Evolutionary conservation across 148 eudicot species (phyloP), one percentile per base, ranked within the genome.

Genomic region (Rhododendron simsii): DNA sequence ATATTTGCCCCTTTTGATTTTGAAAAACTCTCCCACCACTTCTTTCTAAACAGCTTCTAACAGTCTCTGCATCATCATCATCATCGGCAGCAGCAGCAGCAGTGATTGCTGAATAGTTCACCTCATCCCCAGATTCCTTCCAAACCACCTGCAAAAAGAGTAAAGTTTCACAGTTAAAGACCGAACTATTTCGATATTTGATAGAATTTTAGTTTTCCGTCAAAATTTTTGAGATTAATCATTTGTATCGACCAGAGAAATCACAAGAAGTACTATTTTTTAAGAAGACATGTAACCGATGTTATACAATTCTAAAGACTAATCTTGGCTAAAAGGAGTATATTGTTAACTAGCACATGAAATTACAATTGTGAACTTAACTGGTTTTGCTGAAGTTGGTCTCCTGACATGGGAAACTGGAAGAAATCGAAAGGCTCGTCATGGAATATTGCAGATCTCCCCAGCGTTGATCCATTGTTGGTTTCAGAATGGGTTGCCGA

Each of bases 401-500:
- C 41, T 87, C 41, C 87, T 47, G 88, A 30, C 26, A 84, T 21
- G 18, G 84, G 80, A 28, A 88, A 53, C 45, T 86, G 88, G 39
- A 77, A 86, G 86, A 87, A 89, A 51, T 81, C 86, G 44, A 78
- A 86, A n/a, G 87, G 87, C 59, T 89, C 86, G 16, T 84, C 86
- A 15, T 84, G 84, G 85, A 86, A 67, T 26, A 26, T 86, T 57
- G 86, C 79, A 69, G 88, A 80, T 45, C 86, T 86, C 51, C 87
- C 91, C 91, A 87, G 81, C 45, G 81, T 44, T n/a, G 59, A 61
- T 14, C 10, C 50, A 2, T 39, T 65, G 33, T 23, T 39, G 51
- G 41, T 90, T 86, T 86, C 78, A 77, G 82, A 85, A 41, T 84
- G 89, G 50, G 89, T 87, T 39, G 92, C 74, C 26, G 95, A 93